Conservation (phyloP, 75 land plant genomes). For the Pinus albicaulis region DNA sequence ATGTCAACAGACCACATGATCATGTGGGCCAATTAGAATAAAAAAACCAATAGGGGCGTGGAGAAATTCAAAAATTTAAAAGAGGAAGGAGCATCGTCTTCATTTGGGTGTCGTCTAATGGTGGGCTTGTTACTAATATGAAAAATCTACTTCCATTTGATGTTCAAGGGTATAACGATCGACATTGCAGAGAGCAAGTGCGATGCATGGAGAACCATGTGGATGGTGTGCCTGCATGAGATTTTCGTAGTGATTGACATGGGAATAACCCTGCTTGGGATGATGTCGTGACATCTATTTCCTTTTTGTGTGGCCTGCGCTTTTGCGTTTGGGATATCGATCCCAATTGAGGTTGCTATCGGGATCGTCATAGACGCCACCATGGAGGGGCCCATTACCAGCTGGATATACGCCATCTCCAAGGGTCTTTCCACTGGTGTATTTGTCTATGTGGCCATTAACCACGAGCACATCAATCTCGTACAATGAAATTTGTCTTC, state of each 20-base stretch:
- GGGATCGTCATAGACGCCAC: conserved; percentile 80
- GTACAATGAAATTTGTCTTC: too few species aligned
- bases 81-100: too few species aligned
- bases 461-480: too few species aligned
- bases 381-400: conserved; percentile 51
- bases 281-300: conserved; percentile 61
- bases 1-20: conserved; percentile 60
- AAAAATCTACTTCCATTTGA: too few species aligned
- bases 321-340: conserved; percentile 88
- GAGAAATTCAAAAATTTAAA: too few species aligned
- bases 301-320: conserved; percentile 46
- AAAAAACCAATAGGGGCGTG: not conserved
- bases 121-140: not conserved
- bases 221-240: too few species aligned
- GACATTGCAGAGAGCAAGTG: too few species aligned
- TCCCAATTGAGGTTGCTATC: conserved; percentile 74
- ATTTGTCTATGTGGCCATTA: conserved; percentile 47
- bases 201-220: too few species aligned
- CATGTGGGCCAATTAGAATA: conserved; percentile 1
- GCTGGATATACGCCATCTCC: conserved; percentile 77
- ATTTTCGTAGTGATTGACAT: too few species aligned
- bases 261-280: too few species aligned
- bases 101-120: not conserved
- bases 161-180: too few species aligned
- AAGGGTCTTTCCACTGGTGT: conserved; percentile 85